phyloP scores from a whole-genome alignment of 331 rosid genomes.

The Malus hybrid region DNA sequence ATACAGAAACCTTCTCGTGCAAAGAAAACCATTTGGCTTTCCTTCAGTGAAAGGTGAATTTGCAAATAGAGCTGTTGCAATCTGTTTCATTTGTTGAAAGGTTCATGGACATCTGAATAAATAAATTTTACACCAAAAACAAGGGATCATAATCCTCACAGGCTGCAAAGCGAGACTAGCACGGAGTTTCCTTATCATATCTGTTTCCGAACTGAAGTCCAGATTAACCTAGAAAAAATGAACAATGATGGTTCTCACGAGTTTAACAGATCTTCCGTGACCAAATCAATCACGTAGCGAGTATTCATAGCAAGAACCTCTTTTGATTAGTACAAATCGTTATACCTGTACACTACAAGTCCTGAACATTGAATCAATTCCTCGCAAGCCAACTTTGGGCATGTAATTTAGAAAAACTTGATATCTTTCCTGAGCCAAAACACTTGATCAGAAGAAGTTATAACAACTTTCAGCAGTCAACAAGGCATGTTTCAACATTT shows the following conservation, averaged over 20 bases:
- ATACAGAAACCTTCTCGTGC: conserved; percentile 75
- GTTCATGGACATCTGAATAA: conserved; percentile 14
- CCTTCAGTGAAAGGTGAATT: conserved; percentile 96
- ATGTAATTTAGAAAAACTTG: conserved; percentile 87
- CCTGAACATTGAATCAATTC: conserved; percentile 98
- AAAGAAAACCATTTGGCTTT: conserved; percentile 83
- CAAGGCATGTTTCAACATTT: no score
- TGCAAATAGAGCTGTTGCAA: conserved; percentile 94
- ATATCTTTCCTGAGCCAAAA: conserved; percentile 82
- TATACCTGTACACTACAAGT: conserved; percentile 94
- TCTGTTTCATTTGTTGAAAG: conserved; percentile 46
- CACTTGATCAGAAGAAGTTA: conserved; percentile 15
- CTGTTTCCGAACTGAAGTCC: conserved; percentile 89
- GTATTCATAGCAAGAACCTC: neutral
- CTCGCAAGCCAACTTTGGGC: conserved; percentile 95
- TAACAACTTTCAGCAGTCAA: no score
- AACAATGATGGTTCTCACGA: neutral
- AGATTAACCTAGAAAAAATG: conserved; percentile 63
- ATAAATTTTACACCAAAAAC: conserved; percentile 4
- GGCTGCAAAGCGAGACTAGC: conserved; percentile 97
- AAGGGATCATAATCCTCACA: conserved; percentile 43
- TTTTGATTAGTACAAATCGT: neutral
- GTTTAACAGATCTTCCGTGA: neutral
- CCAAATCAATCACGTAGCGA: neutral
- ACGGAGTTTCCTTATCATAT: conserved; percentile 87